Evolutionary conservation across 2,329 filamentous ascomycete genomes (phyloP), one percentile per base, ranked within the genome.

Genomic region (Hymenoscyphus repandus): DNA sequence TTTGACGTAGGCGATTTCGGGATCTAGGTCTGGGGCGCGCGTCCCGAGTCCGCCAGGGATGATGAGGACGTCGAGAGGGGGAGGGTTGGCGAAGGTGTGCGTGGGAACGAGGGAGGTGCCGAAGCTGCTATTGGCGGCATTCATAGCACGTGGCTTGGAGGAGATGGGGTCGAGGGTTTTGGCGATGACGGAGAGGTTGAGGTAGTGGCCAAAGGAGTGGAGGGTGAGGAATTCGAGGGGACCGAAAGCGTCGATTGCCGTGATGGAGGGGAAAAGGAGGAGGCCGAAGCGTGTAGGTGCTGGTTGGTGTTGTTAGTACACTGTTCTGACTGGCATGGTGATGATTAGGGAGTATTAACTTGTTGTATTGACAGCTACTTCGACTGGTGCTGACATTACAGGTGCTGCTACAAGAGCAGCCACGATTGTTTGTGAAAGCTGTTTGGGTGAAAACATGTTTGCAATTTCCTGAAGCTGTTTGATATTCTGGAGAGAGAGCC

Each of bases 1-100:
- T 27, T 62, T 59, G 38, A 82, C 64, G 54, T 74, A 83, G 1
- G 72, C 66, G 2, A 77, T 64, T 1, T 74, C 66, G 0, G 69
- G 55, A 2, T 54, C 55, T 1, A 62, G 49, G 58, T 59, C 20
- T 70, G 50, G 22, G 64, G 63, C 61, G 2, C 73, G 66, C 0
- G 69, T 70, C 0, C 83, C 83, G 0, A 69, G 47, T 0, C 85
- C 83, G 1, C 85, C 84, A 0, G 85, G 85, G 6, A 88, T 66
- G n/a, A 89, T 65, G 17, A 88, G 70, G 3, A 56, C 36, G 34
- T 55, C 56, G 12, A 66, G 60, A 7, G 61, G 59, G n/a, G 49
- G 51, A n/a, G 37, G 49, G 2, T 59, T 61, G 2, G 55, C 56
- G 34, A 52, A 62, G 1, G 45, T 52, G n/a, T 56, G 51, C 7